Conservation (phyloP, 148 eudicot genomes). For the Rhododendron simsii region DNA sequence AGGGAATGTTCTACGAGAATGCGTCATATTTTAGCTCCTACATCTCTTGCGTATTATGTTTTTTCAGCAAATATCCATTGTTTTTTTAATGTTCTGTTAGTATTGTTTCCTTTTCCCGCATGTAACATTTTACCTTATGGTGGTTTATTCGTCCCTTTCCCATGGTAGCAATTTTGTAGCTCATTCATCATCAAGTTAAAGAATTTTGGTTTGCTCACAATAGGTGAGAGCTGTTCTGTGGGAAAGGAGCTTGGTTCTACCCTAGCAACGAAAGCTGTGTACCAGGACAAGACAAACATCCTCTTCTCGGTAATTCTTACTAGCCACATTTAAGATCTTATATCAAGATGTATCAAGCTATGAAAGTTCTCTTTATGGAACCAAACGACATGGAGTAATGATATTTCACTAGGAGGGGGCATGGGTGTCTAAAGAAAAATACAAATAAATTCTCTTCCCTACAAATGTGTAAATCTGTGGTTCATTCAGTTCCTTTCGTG, state of each 20-base stretch:
- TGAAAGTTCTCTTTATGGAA: not conserved
- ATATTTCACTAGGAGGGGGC: not conserved
- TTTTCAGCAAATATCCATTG: not conserved
- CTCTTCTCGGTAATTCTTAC: slow-evolving; percentile 79
- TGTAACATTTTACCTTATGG: not conserved
- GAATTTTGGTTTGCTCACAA: slow-evolving; percentile 19
- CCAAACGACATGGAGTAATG: not conserved
- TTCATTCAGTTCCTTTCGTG: not conserved
- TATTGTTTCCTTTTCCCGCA: not conserved
- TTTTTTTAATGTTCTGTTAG: not conserved
- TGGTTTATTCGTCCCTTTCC: slow-evolving; percentile 3
- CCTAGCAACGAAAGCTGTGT: slow-evolving; percentile 75
- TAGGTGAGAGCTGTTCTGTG: slow-evolving; percentile 98
- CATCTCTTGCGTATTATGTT: not conserved
- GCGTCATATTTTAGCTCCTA: not conserved
- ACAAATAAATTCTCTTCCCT: not conserved
- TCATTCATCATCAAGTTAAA: not conserved
- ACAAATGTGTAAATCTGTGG: not conserved
- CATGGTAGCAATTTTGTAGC: not conserved
- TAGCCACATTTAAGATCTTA: not conserved
- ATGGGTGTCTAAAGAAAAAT: not conserved
- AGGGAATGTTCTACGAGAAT: not conserved
- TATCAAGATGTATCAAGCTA: not conserved
- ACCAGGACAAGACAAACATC: slow-evolving; percentile 95
- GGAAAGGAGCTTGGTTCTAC: slow-evolving; percentile 85